Evolutionary conservation across 2,329 filamentous ascomycete genomes (phyloP).

Genomic region (Cylindrodendrum hubeiense): DNA sequence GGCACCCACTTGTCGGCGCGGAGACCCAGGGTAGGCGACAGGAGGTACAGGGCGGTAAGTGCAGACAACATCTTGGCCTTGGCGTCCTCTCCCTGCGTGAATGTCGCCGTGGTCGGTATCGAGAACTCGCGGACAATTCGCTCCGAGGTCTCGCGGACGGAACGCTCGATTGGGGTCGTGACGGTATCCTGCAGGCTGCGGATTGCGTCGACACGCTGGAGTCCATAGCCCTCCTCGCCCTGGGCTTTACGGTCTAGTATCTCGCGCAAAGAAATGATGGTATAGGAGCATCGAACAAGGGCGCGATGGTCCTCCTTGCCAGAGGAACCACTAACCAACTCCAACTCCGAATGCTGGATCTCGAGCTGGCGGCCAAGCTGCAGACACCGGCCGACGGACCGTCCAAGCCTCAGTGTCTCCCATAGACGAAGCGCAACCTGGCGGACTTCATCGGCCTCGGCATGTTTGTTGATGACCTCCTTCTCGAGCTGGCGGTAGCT

Average conservation of each 20-base stretch:
- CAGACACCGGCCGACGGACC: conserved; percentile 82
- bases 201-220: conserved; percentile 81
- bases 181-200: conserved; percentile 77
- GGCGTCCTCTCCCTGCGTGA: conserved; percentile 78
- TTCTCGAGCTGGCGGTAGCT: conserved; percentile 88
- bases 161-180: conserved; percentile 78
- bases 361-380: conserved; percentile 89
- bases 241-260: conserved; percentile 75
- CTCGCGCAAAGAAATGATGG: conserved; percentile 80
- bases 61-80: conserved; percentile 81
- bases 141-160: conserved; percentile 79
- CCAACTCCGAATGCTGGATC: conserved; percentile 79
- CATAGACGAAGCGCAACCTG: conserved; percentile 83
- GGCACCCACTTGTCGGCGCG: conserved; percentile 72
- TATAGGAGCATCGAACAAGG: conserved; percentile 85
- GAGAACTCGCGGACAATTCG: conserved; percentile 88
- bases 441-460: conserved; percentile 85
- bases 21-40: conserved; percentile 75
- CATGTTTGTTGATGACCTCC: conserved; percentile 88
- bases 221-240: conserved; percentile 80
- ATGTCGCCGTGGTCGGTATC: conserved; percentile 69
- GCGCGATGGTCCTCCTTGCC: conserved; percentile 80
- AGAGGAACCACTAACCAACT: conserved; percentile 45
- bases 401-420: conserved; percentile 81
- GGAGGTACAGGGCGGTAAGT: conserved; percentile 80